Evolutionary conservation across 2,329 filamentous ascomycete species (phyloP).

Genomic region (Colletotrichum limetticola): DNA sequence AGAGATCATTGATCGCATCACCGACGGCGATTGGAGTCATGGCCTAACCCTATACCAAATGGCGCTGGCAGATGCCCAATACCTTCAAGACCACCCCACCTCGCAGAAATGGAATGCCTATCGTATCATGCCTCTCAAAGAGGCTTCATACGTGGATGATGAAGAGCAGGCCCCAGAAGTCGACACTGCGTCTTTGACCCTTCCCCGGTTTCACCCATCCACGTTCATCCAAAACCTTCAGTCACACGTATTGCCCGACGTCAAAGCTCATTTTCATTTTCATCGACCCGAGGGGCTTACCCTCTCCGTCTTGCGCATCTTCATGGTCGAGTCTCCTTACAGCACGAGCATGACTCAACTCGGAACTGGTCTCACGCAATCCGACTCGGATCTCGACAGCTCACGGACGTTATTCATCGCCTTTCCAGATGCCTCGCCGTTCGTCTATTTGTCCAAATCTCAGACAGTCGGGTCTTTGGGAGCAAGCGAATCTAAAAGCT

Average conservation of each 20-base stretch:
- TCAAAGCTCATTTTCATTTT: constrained; percentile 87
- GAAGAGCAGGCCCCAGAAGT: constrained; percentile 46
- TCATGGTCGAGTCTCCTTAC: constrained; percentile 84
- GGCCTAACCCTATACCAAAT: constrained; percentile 74
- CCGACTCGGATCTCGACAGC: constrained; percentile 64
- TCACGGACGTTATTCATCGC: constrained; percentile 82
- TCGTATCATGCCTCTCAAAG: constrained; percentile 64
- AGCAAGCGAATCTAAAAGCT: constrained; percentile 66
- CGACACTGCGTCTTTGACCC: constrained; percentile 57
- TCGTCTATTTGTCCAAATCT: constrained; percentile 73
- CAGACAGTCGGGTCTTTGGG: constrained; percentile 54
- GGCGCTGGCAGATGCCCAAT: constrained; percentile 75
- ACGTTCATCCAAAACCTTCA: constrained; percentile 84
- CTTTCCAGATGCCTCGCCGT: constrained; percentile 83
- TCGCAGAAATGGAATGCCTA: constrained; percentile 74
- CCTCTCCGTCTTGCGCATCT: constrained; percentile 80
- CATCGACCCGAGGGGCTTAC: constrained; percentile 76
- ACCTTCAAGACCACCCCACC: constrained; percentile 72
- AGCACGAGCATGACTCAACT: constrained; percentile 61
- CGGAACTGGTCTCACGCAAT: constrained; percentile 39
- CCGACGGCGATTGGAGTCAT: constrained; percentile 76
- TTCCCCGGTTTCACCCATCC: constrained; percentile 82
- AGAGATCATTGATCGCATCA: constrained; percentile 71
- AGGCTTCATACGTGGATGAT: constrained; percentile 50
- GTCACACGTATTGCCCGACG: constrained; percentile 77